phyloP scores from a whole-genome alignment of 805 yeast genomes.

The Groenewaldozyma salmanticensis region DNA sequence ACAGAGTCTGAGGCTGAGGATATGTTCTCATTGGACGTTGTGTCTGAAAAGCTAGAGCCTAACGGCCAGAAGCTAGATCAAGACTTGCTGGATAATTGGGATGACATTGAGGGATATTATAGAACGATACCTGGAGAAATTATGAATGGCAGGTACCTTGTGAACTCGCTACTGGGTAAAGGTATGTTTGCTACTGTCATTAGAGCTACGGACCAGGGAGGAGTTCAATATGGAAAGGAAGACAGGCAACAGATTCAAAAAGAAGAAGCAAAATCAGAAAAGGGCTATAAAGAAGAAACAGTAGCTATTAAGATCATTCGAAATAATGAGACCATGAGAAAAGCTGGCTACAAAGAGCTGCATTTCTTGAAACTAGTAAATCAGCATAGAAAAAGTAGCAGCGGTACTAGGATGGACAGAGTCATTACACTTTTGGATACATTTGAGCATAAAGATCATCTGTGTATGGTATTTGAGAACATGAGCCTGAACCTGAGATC shows the following conservation, averaged over 20 bases:
- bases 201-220: conserved; percentile 19
- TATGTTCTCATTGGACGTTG: conserved; percentile 1
- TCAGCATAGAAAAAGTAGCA: conserved; percentile 32
- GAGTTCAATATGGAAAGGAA: too few species aligned
- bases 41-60: neutral
- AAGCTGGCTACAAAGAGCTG: conserved; percentile 71
- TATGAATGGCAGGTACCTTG: conserved; percentile 23
- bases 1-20: neutral
- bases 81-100: conserved; percentile 25
- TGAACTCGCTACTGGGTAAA: conserved; percentile 24
- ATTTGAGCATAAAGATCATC: conserved; percentile 74
- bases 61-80: conserved; percentile 13
- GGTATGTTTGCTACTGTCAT: conserved; percentile 29
- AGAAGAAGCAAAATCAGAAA: conserved; percentile 12
- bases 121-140: conserved; percentile 25
- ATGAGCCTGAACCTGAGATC: conserved; percentile 74
- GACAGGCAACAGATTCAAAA: too few species aligned
- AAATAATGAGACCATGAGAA: conserved; percentile 54
- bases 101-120: conserved; percentile 28
- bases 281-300: conserved; percentile 3
- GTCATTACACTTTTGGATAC: conserved; percentile 63
- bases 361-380: conserved; percentile 58
- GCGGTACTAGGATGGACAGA: conserved; percentile 39
- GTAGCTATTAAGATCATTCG: conserved; percentile 54
- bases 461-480: conserved; percentile 79